A percentile compares a stretch with the other conserved stretches of the same genome.
Evolutionary conservation across 768 basidiomycete species (phyloP).

Genomic region (Calocera cornea): DNA sequence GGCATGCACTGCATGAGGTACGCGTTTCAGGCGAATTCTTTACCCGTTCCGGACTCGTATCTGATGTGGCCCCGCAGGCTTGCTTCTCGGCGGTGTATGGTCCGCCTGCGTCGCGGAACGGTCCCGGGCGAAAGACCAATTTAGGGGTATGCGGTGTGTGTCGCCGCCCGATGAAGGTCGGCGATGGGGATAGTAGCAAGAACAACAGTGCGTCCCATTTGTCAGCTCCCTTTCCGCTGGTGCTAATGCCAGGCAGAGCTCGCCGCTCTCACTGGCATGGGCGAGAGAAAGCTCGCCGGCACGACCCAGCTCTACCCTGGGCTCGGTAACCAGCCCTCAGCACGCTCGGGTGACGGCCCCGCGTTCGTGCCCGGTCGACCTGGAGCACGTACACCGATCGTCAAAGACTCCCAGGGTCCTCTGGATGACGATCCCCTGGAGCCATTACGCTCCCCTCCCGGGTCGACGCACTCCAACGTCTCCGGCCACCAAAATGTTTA

Average conservation of each 20-base stretch:
- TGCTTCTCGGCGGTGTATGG: constrained; percentile 97
- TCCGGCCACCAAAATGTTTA: constrained; percentile 30
- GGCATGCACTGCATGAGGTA: constrained; percentile 93
- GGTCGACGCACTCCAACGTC: constrained; percentile 35
- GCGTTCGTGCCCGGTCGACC: constrained; percentile 6
- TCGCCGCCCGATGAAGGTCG: constrained; percentile 89
- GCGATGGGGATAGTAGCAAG: constrained; percentile 72
- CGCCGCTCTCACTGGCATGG: constrained; percentile 85
- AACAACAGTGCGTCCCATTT: constrained; percentile 60
- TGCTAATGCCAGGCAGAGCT: constrained; percentile 44
- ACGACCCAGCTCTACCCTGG: constrained; percentile 49
- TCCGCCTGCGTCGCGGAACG: constrained; percentile 51
- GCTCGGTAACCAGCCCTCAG: constrained; percentile 40
- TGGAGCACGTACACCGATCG: neutral
- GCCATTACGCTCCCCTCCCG: constrained; percentile 24
- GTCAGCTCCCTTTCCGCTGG: neutral
- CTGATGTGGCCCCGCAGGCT: constrained; percentile 39
- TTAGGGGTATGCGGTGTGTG: constrained; percentile 96
- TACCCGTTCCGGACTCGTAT: constrained; percentile 4
- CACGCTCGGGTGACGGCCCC: constrained; percentile 3
- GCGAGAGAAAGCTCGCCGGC: constrained; percentile 27
- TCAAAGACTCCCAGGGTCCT: constrained; percentile 33
- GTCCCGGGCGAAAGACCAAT: constrained; percentile 51
- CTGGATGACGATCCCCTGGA: constrained; percentile 80
- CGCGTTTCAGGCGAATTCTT: constrained; percentile 15